These are phyloP conservation scores for Cetraspora pellucida DNA, from an alignment of 192 early-diverging fungal genomes.

Conservation along the genomic window DNA sequence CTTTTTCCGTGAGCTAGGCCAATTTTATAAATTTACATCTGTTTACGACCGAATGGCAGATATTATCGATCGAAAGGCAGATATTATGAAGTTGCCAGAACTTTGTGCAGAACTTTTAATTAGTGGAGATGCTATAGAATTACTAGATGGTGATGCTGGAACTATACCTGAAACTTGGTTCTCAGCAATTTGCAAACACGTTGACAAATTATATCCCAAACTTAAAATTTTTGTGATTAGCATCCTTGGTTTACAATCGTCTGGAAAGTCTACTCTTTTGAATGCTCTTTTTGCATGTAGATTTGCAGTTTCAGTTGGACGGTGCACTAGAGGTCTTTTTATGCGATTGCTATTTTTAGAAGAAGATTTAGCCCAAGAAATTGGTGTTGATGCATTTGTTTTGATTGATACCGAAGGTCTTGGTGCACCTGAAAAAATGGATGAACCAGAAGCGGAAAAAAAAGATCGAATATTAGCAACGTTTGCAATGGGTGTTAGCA, in stretches of 20 bases:
- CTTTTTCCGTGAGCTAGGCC: slow-evolving; percentile 31
- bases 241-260: slow-evolving; percentile 35
- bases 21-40: slow-evolving; percentile 12
- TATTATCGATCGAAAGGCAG: not conserved
- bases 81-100: slow-evolving; percentile 22
- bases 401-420: slow-evolving; percentile 35
- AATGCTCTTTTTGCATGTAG: slow-evolving; percentile 34
- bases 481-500: slow-evolving; percentile 35
- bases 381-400: slow-evolving; percentile 28
- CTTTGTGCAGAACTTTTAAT: slow-evolving; percentile 26
- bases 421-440: slow-evolving; percentile 25
- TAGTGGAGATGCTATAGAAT: slow-evolving; percentile 29
- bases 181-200: slow-evolving; percentile 23
- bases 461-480: slow-evolving; percentile 35
- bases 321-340: slow-evolving; percentile 33
- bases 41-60: not conserved
- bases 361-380: slow-evolving; percentile 18
- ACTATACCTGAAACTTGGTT: slow-evolving; percentile 34
- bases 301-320: slow-evolving; percentile 33
- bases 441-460: slow-evolving; percentile 25
- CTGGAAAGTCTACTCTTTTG: slow-evolving; percentile 29
- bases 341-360: slow-evolving; percentile 35
- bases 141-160: slow-evolving; percentile 34
- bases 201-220: not conserved
- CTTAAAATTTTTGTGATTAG: slow-evolving; percentile 24